Percentiles rank a stretch among this genome's conserved stretches.
Conservation (phyloP, 495 filamentous ascomycete species). For the Rostrohypoxylon terebratum region DNA sequence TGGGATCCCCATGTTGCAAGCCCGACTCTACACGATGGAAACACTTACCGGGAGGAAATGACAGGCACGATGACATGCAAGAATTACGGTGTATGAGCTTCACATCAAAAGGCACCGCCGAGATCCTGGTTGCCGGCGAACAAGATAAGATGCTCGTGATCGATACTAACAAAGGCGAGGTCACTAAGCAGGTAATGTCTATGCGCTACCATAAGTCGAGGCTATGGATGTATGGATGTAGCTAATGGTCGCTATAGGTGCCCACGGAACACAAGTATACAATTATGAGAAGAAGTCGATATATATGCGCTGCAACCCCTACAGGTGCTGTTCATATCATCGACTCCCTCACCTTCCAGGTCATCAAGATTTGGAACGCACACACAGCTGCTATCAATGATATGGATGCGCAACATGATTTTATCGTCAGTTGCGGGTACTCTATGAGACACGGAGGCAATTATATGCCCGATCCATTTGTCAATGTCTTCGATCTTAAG, state of each 20-base stretch:
- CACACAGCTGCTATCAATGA: slow-evolving; percentile 87
- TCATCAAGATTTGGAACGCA: slow-evolving; percentile 88
- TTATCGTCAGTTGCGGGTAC: slow-evolving; percentile 94
- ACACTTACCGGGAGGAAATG: slow-evolving; percentile 24
- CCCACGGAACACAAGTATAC: slow-evolving; percentile 80
- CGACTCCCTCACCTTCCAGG: slow-evolving; percentile 77
- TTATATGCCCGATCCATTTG: slow-evolving; percentile 84
- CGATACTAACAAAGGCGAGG: slow-evolving; percentile 85
- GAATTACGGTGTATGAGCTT: slow-evolving; percentile 94
- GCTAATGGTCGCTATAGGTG: slow-evolving; percentile 59
- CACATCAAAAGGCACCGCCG: slow-evolving; percentile 80
- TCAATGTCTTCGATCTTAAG: slow-evolving; percentile 94
- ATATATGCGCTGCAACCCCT: slow-evolving; percentile 90
- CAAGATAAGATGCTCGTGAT: slow-evolving; percentile 90
- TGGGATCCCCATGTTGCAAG: slow-evolving; percentile 50
- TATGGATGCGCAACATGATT: slow-evolving; percentile 94
- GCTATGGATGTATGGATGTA: no score
- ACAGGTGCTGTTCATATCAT: slow-evolving; percentile 88
- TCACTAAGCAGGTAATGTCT: slow-evolving; percentile 72
- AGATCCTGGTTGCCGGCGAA: slow-evolving; percentile 87
- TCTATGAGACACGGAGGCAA: slow-evolving; percentile 70
- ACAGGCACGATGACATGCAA: slow-evolving; percentile 77
- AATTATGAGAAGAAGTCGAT: slow-evolving; percentile 88
- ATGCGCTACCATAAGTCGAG: not conserved
- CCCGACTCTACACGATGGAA: not conserved